phyloP scores from a whole-genome alignment of 495 filamentous ascomycete genomes.

The Aspergillus diversus region DNA sequence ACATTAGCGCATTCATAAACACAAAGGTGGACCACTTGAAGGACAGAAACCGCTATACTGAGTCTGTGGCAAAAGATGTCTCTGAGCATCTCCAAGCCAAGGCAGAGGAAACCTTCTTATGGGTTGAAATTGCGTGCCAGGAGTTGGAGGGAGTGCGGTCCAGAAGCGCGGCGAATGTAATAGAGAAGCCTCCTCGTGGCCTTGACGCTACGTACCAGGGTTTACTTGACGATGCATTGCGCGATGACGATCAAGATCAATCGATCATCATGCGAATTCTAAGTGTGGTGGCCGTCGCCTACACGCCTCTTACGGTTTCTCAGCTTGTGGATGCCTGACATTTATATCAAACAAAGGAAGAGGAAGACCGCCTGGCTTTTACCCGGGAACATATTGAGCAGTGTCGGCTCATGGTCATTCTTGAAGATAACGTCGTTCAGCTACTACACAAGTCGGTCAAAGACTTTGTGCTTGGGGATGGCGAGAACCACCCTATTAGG shows the following conservation, averaged over 20 bases:
- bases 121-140: conserved; percentile 30
- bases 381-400: conserved; percentile 18
- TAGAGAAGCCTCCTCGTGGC: conserved; percentile 20
- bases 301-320: background rate
- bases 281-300: background rate
- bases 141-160: conserved; percentile 19
- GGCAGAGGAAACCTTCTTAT: conserved; percentile 38
- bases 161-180: conserved; percentile 17
- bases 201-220: conserved; percentile 21
- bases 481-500: background rate
- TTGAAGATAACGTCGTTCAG: conserved; percentile 16
- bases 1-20: conserved; percentile 27
- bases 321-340: background rate
- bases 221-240: background rate
- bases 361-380: conserved; percentile 14
- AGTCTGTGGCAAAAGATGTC: conserved; percentile 15
- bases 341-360: background rate
- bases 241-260: background rate
- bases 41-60: conserved; percentile 23
- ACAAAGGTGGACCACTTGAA: conserved; percentile 26
- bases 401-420: conserved; percentile 23
- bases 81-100: conserved; percentile 26
- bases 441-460: conserved; percentile 29
- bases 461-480: conserved; percentile 22
- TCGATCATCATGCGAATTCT: background rate